Evolutionary conservation across 2,329 filamentous ascomycete species (phyloP).

Genomic region (Aspergillus unguis): DNA sequence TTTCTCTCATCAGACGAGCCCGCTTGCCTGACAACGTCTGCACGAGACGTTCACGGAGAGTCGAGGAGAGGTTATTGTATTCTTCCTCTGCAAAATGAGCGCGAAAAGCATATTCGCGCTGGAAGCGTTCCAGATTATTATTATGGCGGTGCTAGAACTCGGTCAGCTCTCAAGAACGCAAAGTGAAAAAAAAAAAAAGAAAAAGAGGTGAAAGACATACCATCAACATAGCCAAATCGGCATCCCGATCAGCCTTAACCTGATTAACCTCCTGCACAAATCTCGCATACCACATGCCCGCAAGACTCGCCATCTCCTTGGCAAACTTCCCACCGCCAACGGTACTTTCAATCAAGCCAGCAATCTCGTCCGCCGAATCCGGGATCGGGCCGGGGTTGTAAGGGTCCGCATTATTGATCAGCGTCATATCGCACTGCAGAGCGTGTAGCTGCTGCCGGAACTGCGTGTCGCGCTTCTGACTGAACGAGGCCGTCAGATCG

Average conservation of each 20-base stretch:
- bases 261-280: constrained; percentile 87
- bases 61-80: constrained; percentile 56
- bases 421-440: constrained; percentile 84
- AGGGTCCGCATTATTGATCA: constrained; percentile 80
- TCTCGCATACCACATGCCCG: constrained; percentile 78
- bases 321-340: constrained; percentile 60
- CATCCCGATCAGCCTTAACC: constrained; percentile 81
- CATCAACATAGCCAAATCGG: constrained; percentile 74
- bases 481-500: constrained; percentile 72
- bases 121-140: constrained; percentile 53
- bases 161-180: background rate
- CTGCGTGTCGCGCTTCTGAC: constrained; percentile 73
- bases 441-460: constrained; percentile 88
- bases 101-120: constrained; percentile 57
- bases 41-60: constrained; percentile 60
- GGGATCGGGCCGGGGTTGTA: constrained; percentile 69
- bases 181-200: background rate
- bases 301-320: constrained; percentile 62
- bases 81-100: constrained; percentile 62
- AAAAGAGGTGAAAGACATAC: constrained; percentile 51
- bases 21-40: constrained; percentile 57
- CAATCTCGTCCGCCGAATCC: constrained; percentile 63
- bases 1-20: constrained; percentile 58
- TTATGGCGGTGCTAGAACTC: constrained; percentile 54
- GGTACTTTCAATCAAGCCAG: constrained; percentile 58